These are phyloP conservation scores for Mycena vulgaris DNA, from an alignment of 768 basidiomycete species.

Conservation along the genomic window DNA sequence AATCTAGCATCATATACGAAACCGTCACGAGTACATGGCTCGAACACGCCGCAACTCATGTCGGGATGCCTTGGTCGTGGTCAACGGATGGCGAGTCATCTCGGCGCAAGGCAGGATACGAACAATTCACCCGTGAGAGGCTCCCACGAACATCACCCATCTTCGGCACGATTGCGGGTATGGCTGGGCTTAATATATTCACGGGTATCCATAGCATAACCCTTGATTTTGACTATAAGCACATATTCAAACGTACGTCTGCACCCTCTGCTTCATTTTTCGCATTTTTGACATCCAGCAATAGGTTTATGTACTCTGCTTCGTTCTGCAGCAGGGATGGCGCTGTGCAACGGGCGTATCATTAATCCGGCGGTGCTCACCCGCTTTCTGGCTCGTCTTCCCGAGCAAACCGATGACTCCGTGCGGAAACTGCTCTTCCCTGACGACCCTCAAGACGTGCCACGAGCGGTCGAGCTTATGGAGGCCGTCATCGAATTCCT, in stretches of 20 bases:
- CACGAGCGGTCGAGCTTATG: slow-evolving; percentile 48
- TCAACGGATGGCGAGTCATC: slow-evolving; percentile 38
- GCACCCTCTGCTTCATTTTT: background rate
- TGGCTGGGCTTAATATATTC: slow-evolving; percentile 37
- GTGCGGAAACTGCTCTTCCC: slow-evolving; percentile 46
- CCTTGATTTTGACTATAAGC: slow-evolving; percentile 39
- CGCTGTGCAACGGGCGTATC: slow-evolving; percentile 12
- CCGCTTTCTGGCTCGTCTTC: slow-evolving; percentile 38
- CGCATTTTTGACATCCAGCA: background rate
- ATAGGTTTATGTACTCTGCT: slow-evolving; percentile 35
- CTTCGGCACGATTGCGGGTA: slow-evolving; percentile 7
- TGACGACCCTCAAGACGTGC: slow-evolving; percentile 51
- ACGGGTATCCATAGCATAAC: slow-evolving; percentile 29
- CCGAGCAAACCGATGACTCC: slow-evolving; percentile 11
- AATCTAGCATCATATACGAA: slow-evolving; percentile 3
- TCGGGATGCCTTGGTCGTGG: slow-evolving; percentile 37
- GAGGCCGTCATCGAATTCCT: slow-evolving; percentile 17
- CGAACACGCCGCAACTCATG: background rate
- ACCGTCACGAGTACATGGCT: slow-evolving; percentile 5
- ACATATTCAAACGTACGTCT: slow-evolving; percentile 38
- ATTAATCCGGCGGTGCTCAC: slow-evolving; percentile 43
- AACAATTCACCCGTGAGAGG: background rate
- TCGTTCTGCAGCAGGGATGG: slow-evolving; percentile 18
- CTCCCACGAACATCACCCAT: background rate
- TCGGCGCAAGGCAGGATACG: slow-evolving; percentile 26